Conservation (phyloP, 2,329 filamentous ascomycete genomes). For the Scedosporium dehoogii region DNA sequence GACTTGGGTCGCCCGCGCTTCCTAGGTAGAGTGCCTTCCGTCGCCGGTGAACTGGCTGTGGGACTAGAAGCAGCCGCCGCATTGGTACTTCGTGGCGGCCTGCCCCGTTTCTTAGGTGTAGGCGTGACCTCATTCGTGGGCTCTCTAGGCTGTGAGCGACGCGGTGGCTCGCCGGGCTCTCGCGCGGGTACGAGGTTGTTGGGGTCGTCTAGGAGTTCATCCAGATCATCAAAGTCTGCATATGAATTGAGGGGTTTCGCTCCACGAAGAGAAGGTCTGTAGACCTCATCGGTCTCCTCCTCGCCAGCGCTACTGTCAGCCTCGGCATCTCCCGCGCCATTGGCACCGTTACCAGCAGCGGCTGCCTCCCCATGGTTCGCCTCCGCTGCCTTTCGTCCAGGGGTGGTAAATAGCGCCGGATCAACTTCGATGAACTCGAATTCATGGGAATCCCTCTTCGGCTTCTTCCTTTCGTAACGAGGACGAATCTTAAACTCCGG, state of each 20-base stretch:
- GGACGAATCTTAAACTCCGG: constrained; percentile 39
- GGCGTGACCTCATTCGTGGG: constrained; percentile 12
- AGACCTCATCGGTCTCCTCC: neutral
- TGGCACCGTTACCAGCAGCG: neutral
- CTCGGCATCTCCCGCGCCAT: neutral
- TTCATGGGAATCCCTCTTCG: constrained; percentile 14
- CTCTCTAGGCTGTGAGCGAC: constrained; percentile 1
- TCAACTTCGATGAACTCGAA: constrained; percentile 12
- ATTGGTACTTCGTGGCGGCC: constrained; percentile 21
- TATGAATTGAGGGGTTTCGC: constrained; percentile 16
- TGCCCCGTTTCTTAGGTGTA: constrained; percentile 17
- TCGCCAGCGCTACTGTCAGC: neutral
- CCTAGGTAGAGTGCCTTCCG: constrained; percentile 9
- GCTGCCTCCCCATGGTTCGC: neutral
- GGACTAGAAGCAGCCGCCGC: constrained; percentile 5
- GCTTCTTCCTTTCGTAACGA: constrained; percentile 12
- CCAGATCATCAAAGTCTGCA: constrained; percentile 26
- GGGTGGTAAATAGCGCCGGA: constrained; percentile 8
- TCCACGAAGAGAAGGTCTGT: constrained; percentile 1
- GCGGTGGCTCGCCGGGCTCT: neutral
- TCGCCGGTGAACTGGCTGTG: neutral
- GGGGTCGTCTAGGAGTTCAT: constrained; percentile 17
- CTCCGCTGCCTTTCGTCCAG: constrained; percentile 1
- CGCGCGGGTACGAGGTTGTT: constrained; percentile 1
- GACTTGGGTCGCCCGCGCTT: constrained; percentile 12